Conservation (phyloP, 495 filamentous ascomycete species). For the Xylaria nigripes region DNA sequence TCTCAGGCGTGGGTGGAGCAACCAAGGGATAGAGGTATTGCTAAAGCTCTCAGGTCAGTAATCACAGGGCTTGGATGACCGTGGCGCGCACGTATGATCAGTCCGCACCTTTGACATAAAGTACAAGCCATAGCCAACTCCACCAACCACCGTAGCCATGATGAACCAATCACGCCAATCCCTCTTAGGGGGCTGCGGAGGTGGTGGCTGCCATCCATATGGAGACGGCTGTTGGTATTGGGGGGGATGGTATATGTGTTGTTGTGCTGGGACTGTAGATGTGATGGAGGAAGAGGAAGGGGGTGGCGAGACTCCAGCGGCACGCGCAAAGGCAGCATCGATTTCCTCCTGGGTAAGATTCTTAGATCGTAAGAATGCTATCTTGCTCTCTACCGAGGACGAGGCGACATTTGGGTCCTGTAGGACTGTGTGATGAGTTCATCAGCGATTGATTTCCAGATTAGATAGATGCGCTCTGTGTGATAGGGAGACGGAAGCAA, state of each 20-base stretch:
- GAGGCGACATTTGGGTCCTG: slow-evolving; percentile 86
- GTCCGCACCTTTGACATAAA: slow-evolving; percentile 64
- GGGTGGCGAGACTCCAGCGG: slow-evolving; percentile 49
- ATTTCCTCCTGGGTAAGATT: slow-evolving; percentile 96
- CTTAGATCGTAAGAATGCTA: slow-evolving; percentile 92
- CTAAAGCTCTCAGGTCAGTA: slow-evolving; percentile 33
- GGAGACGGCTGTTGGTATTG: slow-evolving; percentile 53
- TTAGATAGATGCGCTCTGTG: slow-evolving; percentile 6
- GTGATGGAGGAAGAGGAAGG: slow-evolving; percentile 29
- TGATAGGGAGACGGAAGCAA: background rate
- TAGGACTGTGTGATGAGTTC: slow-evolving; percentile 54
- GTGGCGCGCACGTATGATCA: background rate
- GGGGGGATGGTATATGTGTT: slow-evolving; percentile 55
- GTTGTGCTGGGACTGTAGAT: slow-evolving; percentile 37
- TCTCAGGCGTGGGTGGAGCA: slow-evolving; percentile 84
- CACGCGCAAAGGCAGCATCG: slow-evolving; percentile 69
- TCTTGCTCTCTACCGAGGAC: slow-evolving; percentile 82
- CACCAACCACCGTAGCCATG: slow-evolving; percentile 85
- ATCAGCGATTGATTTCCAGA: slow-evolving; percentile 10
- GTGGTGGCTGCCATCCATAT: slow-evolving; percentile 56
- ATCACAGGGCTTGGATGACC: background rate
- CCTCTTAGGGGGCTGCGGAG: slow-evolving; percentile 63
- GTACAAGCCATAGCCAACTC: slow-evolving; percentile 81
- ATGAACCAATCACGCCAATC: slow-evolving; percentile 99
- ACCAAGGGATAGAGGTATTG: slow-evolving; percentile 89